These are phyloP conservation scores for Ganoderma lingzhi DNA, from an alignment of 1,284 basidiomycete species.

Conservation along the genomic window DNA sequence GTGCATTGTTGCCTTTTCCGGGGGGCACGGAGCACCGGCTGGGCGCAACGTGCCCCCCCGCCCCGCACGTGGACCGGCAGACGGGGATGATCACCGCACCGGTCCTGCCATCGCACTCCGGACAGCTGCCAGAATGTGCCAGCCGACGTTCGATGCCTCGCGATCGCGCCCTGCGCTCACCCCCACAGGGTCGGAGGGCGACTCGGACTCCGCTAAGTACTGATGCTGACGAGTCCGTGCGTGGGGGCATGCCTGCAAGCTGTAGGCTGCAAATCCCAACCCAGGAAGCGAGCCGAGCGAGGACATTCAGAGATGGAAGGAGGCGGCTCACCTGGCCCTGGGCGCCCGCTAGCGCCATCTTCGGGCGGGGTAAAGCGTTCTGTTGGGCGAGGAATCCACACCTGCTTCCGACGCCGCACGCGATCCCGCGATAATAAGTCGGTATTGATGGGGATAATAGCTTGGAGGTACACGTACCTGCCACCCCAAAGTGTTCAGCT, in stretches of 20 bases:
- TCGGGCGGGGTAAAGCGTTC: not conserved
- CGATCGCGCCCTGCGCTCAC: not conserved
- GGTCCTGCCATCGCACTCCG: slow-evolving; percentile 7
- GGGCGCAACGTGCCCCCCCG: slow-evolving; percentile 25
- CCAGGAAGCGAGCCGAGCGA: not conserved
- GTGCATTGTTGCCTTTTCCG: slow-evolving; percentile 21
- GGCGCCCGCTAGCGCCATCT: not conserved
- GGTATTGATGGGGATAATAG: not conserved
- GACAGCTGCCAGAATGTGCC: not conserved
- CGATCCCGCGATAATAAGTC: not conserved
- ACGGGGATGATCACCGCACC: slow-evolving; percentile 23
- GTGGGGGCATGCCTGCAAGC: not conserved
- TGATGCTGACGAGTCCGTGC: not conserved
- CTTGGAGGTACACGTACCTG: not conserved
- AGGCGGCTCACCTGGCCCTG: not conserved
- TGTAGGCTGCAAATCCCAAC: not conserved
- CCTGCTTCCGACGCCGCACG: not conserved
- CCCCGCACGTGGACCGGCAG: slow-evolving; percentile 22
- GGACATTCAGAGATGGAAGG: too few relatives aligned
- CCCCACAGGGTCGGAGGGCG: not conserved
- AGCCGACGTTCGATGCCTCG: not conserved
- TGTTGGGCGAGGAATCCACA: not conserved
- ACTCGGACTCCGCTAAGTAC: not conserved
- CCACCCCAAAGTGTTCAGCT: not conserved
- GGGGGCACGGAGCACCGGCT: slow-evolving; percentile 10